Evolutionary conservation across 2,329 filamentous ascomycete species (phyloP).

Genomic region (Alternaria angustiovoidea): DNA sequence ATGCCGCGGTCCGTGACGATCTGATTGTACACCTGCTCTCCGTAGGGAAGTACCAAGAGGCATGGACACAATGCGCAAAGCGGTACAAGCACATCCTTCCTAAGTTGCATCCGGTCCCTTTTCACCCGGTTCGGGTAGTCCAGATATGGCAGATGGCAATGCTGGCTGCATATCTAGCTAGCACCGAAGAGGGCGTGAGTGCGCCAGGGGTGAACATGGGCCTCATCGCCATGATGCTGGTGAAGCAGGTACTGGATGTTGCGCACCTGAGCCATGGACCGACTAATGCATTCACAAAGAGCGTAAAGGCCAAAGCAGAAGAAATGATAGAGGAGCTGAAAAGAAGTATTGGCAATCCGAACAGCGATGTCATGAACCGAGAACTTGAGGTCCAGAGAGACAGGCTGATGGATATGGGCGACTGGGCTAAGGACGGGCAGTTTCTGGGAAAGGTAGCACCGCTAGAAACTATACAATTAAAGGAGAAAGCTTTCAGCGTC

Average conservation of each 20-base stretch:
- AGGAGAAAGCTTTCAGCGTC: conserved; percentile 12
- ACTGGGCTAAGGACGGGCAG: conserved; percentile 25
- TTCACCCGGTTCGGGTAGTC: conserved; percentile 64
- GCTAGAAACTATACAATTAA: not conserved
- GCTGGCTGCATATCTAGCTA: conserved; percentile 45
- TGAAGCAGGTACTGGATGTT: conserved; percentile 52
- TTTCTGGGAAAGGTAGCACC: not conserved
- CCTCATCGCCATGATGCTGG: conserved; percentile 53
- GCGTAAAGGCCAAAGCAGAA: conserved; percentile 49
- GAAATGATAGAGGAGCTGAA: conserved; percentile 40
- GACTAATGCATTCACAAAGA: conserved; percentile 52
- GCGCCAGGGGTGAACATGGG: conserved; percentile 52
- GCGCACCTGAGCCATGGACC: conserved; percentile 55
- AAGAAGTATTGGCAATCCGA: conserved; percentile 31
- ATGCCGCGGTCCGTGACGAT: conserved; percentile 62
- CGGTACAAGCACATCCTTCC: conserved; percentile 62
- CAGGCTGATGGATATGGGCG: conserved; percentile 42
- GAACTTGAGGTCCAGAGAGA: conserved; percentile 40
- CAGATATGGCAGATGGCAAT: conserved; percentile 55
- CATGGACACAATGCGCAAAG: conserved; percentile 61
- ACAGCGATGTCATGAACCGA: conserved; percentile 29
- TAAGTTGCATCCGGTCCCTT: conserved; percentile 56
- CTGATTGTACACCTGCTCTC: conserved; percentile 60
- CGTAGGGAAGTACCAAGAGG: conserved; percentile 54
- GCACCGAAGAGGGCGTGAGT: conserved; percentile 32